These are phyloP conservation scores for Aspergillus steynii DNA, from an alignment of 495 filamentous ascomycete genomes.

Conservation along the genomic window DNA sequence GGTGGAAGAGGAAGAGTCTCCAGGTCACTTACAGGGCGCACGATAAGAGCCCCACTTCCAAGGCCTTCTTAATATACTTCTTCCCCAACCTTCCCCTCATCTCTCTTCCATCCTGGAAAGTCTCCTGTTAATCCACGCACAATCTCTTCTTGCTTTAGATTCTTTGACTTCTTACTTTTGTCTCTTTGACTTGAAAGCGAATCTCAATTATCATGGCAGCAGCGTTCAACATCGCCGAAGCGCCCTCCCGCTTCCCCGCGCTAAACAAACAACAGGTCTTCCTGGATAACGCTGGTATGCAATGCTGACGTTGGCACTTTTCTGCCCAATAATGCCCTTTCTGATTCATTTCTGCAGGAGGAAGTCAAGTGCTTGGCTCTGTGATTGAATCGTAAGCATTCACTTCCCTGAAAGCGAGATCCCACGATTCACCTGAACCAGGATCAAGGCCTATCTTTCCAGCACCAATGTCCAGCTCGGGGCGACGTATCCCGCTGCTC, in stretches of 20 bases:
- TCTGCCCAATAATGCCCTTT: background rate
- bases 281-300: slow-evolving; percentile 64
- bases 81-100: too few relatives aligned
- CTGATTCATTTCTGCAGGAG: slow-evolving; percentile 40
- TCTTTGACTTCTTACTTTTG: background rate
- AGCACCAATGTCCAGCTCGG: slow-evolving; percentile 73
- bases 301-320: background rate
- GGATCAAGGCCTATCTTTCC: slow-evolving; percentile 63
- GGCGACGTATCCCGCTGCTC: slow-evolving; percentile 58
- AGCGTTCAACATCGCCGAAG: slow-evolving; percentile 52
- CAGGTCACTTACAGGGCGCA: too few relatives aligned
- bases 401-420: background rate
- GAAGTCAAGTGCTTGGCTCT: slow-evolving; percentile 63
- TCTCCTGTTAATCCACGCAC: too few relatives aligned
- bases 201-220: background rate
- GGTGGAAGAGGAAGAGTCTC: too few relatives aligned
- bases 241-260: slow-evolving; percentile 65
- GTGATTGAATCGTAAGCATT: slow-evolving; percentile 63
- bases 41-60: too few relatives aligned
- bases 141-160: too few relatives aligned
- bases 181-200: slow-evolving; percentile 12
- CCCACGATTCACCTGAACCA: slow-evolving; percentile 24
- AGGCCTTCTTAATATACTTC: too few relatives aligned
- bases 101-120: too few relatives aligned
- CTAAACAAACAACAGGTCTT: slow-evolving; percentile 64